These are phyloP conservation scores for Galerina marginata DNA, from an alignment of 768 basidiomycete species.

Conservation along the genomic window DNA sequence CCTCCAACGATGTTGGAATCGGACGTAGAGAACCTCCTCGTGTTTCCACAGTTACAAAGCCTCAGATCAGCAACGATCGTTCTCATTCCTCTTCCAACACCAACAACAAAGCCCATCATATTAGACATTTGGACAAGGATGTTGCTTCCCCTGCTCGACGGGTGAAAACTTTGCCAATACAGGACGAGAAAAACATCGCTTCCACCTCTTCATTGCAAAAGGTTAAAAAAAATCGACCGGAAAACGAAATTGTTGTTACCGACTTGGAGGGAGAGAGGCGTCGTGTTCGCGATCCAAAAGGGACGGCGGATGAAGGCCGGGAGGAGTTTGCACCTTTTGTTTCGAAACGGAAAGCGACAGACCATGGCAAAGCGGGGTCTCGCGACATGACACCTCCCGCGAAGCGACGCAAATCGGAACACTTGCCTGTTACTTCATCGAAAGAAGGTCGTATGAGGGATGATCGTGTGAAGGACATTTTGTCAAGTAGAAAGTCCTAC, in stretches of 20 bases:
- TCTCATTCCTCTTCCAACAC: not conserved
- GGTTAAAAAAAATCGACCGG: not conserved
- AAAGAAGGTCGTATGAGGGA: not conserved
- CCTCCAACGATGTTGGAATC: not conserved
- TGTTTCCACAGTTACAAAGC: not conserved
- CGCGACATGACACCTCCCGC: not conserved
- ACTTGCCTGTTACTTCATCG: not conserved
- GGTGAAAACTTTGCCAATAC: not conserved
- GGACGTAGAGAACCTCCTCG: not conserved
- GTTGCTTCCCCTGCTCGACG: not conserved
- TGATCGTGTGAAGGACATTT: not conserved
- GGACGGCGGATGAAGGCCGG: not conserved
- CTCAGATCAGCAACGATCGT: not conserved
- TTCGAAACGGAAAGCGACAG: slow-evolving; percentile 16
- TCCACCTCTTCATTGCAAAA: not conserved
- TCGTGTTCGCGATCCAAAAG: not conserved
- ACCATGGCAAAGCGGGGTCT: slow-evolving; percentile 12
- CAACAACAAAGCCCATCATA: not conserved
- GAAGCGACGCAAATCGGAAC: slow-evolving; percentile 13
- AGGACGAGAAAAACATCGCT: not conserved
- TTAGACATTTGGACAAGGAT: not conserved
- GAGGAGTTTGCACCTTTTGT: slow-evolving; percentile 4
- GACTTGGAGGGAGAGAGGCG: not conserved
- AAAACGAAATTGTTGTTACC: not conserved
- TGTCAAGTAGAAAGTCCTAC: not conserved